Conservation (phyloP, 441 rosid species). For the Jatropha podagrica region DNA sequence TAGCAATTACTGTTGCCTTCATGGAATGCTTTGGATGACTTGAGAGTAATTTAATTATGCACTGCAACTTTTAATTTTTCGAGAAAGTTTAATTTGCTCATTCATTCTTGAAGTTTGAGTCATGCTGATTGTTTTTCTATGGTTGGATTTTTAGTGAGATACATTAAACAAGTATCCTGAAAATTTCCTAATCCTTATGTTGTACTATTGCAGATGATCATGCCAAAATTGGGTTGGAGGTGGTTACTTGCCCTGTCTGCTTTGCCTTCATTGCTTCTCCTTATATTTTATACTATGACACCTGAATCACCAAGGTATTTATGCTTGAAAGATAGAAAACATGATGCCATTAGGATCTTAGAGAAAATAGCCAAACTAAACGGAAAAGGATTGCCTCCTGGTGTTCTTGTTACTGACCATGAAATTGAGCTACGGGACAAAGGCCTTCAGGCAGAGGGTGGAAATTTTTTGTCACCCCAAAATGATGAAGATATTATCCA, state of each 20-base stretch:
- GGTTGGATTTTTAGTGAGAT: not conserved
- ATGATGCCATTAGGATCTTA: slow-evolving; percentile 45
- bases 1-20: not conserved
- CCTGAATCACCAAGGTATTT: slow-evolving; percentile 68
- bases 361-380: slow-evolving; percentile 47
- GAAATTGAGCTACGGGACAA: slow-evolving; percentile 48
- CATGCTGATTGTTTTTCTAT: slow-evolving; percentile 1
- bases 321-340: slow-evolving; percentile 51
- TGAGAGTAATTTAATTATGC: not conserved
- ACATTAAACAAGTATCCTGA: not conserved
- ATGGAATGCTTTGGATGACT: not conserved
- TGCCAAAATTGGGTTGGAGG: slow-evolving; percentile 65
- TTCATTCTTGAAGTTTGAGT: not conserved
- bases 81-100: not conserved
- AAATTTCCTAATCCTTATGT: slow-evolving; percentile 10
- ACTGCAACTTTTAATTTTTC: not conserved
- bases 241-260: slow-evolving; percentile 60
- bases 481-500: slow-evolving; percentile 5
- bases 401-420: slow-evolving; percentile 56
- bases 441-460: slow-evolving; percentile 38
- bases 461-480: slow-evolving; percentile 33
- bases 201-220: slow-evolving; percentile 44
- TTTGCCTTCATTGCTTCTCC: slow-evolving; percentile 53
- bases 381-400: slow-evolving; percentile 42
- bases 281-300: slow-evolving; percentile 44